phyloP scores from a whole-genome alignment of 2,329 filamentous ascomycete species.

The Proliferodiscus dingleyae region DNA sequence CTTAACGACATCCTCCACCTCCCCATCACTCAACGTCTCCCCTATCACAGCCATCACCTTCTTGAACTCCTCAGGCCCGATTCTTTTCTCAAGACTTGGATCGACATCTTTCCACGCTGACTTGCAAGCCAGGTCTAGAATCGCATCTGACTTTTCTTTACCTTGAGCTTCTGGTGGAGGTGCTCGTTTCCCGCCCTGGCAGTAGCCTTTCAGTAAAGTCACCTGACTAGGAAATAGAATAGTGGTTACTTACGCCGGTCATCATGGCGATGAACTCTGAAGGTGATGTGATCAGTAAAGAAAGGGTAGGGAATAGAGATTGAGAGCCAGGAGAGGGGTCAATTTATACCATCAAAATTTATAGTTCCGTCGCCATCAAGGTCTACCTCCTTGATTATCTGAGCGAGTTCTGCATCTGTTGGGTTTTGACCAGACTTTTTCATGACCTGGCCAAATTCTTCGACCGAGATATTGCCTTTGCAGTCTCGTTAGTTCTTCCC shows the following conservation, averaged over 20 bases:
- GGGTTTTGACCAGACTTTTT: slow-evolving; percentile 29
- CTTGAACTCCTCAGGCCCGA: slow-evolving; percentile 32
- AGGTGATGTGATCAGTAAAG: neutral
- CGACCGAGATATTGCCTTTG: slow-evolving; percentile 34
- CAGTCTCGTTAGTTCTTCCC: too few relatives aligned
- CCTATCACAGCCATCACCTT: slow-evolving; percentile 33
- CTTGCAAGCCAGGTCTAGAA: slow-evolving; percentile 20
- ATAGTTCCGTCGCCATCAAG: slow-evolving; percentile 37
- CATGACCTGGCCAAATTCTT: slow-evolving; percentile 37
- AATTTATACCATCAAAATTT: slow-evolving; percentile 35
- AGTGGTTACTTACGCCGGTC: too few relatives aligned
- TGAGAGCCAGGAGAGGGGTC: slow-evolving; percentile 40
- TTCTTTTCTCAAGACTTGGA: slow-evolving; percentile 31
- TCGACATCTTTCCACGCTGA: slow-evolving; percentile 35
- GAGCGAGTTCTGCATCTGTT: slow-evolving; percentile 33
- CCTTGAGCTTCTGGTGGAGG: neutral
- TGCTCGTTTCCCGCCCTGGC: slow-evolving; percentile 23
- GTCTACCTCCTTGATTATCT: slow-evolving; percentile 37
- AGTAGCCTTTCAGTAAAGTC: too few relatives aligned
- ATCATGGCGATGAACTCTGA: slow-evolving; percentile 40
- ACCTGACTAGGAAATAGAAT: too few relatives aligned
- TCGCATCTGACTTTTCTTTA: slow-evolving; percentile 20
- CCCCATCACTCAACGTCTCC: slow-evolving; percentile 32
- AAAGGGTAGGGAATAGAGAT: neutral
- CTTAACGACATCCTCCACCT: slow-evolving; percentile 34